phyloP scores from a whole-genome alignment of 1,139 yeast genomes.

The Wickerhamomyces sp. region DNA sequence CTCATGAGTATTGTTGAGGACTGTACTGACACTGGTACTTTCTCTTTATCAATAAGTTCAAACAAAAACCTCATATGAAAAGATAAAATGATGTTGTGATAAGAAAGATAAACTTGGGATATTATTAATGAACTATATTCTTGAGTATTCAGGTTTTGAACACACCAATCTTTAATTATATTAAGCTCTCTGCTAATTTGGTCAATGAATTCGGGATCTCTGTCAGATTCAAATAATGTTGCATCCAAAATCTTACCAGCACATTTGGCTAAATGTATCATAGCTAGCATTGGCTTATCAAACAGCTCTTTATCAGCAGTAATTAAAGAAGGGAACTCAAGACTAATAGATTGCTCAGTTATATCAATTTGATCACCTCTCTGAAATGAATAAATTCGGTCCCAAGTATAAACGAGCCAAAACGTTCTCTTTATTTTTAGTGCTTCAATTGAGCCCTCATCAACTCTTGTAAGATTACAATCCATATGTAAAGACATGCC shows the following conservation, averaged over 20 bases:
- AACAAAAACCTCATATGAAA: constrained; percentile 23
- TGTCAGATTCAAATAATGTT: not conserved
- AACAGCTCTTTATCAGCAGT: too few relatives aligned
- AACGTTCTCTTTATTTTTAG: constrained; percentile 51
- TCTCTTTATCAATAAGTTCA: constrained; percentile 13
- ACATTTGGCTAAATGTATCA: constrained; percentile 40
- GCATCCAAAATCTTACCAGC: constrained; percentile 26
- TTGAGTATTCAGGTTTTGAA: constrained; percentile 4
- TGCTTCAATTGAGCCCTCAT: constrained; percentile 39
- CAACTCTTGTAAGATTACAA: constrained; percentile 24
- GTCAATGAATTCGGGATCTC: not conserved
- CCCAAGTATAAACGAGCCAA: constrained; percentile 56
- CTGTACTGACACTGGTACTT: constrained; percentile 8
- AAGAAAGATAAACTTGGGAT: constrained; percentile 23
- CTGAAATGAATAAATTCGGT: constrained; percentile 50
- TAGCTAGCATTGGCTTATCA: constrained; percentile 42
- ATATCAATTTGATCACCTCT: constrained; percentile 47
- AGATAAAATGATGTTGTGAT: constrained; percentile 25
- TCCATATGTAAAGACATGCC: constrained; percentile 48
- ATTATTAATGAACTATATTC: constrained; percentile 9
- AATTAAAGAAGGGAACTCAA: constrained; percentile 34
- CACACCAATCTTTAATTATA: constrained; percentile 10
- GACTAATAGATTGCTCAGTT: constrained; percentile 33
- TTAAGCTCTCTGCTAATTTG: constrained; percentile 1
- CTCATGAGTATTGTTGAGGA: constrained; percentile 32